Evolutionary conservation across 805 yeast genomes (phyloP).

Genomic region (Cyberlindnera petersonii): DNA sequence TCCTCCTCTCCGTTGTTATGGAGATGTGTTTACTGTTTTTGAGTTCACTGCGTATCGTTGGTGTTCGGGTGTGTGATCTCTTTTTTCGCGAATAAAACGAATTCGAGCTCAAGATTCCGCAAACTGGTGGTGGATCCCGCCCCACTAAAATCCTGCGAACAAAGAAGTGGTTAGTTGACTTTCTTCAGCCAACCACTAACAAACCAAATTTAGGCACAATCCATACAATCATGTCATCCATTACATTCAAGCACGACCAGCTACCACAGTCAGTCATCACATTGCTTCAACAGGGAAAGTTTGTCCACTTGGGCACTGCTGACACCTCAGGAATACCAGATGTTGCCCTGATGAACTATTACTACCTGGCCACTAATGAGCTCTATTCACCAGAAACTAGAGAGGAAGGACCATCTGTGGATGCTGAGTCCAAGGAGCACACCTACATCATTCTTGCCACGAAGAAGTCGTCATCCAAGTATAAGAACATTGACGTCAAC

Average conservation of each 20-base stretch:
- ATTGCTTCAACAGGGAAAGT: slow-evolving; percentile 57
- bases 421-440: slow-evolving; percentile 31
- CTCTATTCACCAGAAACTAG: slow-evolving; percentile 23
- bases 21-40: too few relatives aligned
- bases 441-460: slow-evolving; percentile 69
- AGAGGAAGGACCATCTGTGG: slow-evolving; percentile 22
- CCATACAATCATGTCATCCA: slow-evolving; percentile 27
- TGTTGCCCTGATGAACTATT: slow-evolving; percentile 88
- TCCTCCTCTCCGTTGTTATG: too few relatives aligned
- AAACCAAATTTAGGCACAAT: background rate
- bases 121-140: too few relatives aligned
- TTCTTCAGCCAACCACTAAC: too few relatives aligned
- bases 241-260: slow-evolving; percentile 25
- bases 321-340: slow-evolving; percentile 62
- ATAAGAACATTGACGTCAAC: slow-evolving; percentile 60
- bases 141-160: too few relatives aligned
- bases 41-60: too few relatives aligned
- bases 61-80: too few relatives aligned
- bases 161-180: too few relatives aligned
- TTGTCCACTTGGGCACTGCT: slow-evolving; percentile 83
- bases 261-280: slow-evolving; percentile 37
- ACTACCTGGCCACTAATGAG: slow-evolving; percentile 48
- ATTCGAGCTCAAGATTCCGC: too few relatives aligned
- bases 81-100: too few relatives aligned
- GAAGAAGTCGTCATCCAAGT: slow-evolving; percentile 68